A percentile compares a stretch with the other conserved stretches of the same genome.
Conservation (phyloP, 1,139 yeast genomes). For the Groenewaldozyma auringiensis region DNA sequence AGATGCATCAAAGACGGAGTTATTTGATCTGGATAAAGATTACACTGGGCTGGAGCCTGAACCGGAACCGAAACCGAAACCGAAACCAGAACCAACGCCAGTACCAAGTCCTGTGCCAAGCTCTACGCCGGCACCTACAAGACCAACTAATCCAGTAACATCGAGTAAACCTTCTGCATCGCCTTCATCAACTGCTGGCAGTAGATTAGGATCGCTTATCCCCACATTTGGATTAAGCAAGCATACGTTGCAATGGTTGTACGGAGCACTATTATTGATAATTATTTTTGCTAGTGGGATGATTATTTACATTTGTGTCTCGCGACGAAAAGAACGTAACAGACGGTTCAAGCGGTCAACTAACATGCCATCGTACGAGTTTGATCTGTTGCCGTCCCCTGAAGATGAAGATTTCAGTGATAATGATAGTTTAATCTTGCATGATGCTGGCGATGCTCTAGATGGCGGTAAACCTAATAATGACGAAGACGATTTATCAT, state of each 20-base stretch:
- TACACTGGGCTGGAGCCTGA: background rate
- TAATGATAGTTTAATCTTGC: slow-evolving; percentile 13
- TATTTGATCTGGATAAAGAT: slow-evolving; percentile 32
- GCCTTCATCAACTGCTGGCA: slow-evolving; percentile 11
- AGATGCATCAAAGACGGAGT: slow-evolving; percentile 53
- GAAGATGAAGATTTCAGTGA: slow-evolving; percentile 14
- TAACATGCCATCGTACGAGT: slow-evolving; percentile 23
- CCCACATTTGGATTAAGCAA: slow-evolving; percentile 32
- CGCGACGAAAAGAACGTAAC: slow-evolving; percentile 18
- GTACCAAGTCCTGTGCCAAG: slow-evolving; percentile 1
- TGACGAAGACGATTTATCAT: background rate
- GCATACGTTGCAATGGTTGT: slow-evolving; percentile 29
- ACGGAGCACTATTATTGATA: slow-evolving; percentile 29
- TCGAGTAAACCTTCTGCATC: slow-evolving; percentile 7
- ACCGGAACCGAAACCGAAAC: background rate
- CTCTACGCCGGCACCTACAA: background rate
- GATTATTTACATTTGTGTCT: slow-evolving; percentile 22
- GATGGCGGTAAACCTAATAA: background rate
- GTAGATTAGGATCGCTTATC: slow-evolving; percentile 20
- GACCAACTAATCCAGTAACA: background rate
- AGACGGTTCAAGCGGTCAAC: slow-evolving; percentile 15
- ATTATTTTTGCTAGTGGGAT: slow-evolving; percentile 26
- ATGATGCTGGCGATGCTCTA: slow-evolving; percentile 13
- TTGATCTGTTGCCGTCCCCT: slow-evolving; percentile 25
- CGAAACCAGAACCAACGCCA: background rate